Base-by-base conservation (phyloP, 2,329 filamentous ascomycete genomes). In the Stagonosporopsis cucurbitacearum region DNA sequence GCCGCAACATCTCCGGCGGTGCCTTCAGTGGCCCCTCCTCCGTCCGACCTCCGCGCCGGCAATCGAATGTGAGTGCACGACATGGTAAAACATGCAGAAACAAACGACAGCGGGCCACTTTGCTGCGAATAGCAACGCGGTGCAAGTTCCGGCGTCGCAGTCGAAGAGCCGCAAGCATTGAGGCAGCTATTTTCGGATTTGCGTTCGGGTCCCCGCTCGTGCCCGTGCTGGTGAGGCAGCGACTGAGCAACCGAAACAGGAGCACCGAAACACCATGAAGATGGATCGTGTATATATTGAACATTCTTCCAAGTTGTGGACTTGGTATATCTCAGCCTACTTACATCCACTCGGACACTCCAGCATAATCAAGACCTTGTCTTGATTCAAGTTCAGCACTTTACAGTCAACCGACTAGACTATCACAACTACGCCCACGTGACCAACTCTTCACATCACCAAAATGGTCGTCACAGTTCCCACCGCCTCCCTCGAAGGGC, bases 401-500 rank as follows among this genome's bases (percentile, higher is more conserved):
- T 33, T 25, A 46, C 33, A 20, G 13, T 15, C 48, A 44, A 15
- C 56, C 45, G 63, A 56, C 59, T 63, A 51, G 50, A 62, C 52
- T 39, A 63, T 62, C 52, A 46, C 43, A 43, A 30, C 39, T 41
- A 40, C 41, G 17, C 9, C 19, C 58, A 68, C 62, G 57, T 64
- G 58, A 69, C 48, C 30, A 7, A 22, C 50, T 11, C 20, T 45
- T 39, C 40, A 45, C 48, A 30, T 44, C 39, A 50, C 44, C 67
- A 74, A 67, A 62, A 77, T 77, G 75, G 74, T 76, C 55, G 63
- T 78, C 67, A 65, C 65, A 62, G 77, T 82, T 48, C 77, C 78
- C 53, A 79, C 79, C 48, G 80, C 80, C 60, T 81, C 78, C 49
- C 79, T 82, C 45, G 78, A 82, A 64, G 78, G 77, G 70, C 80